These are phyloP conservation scores for Teunomyces stri DNA, from an alignment of 805 yeast genomes.

Conservation along the genomic window DNA sequence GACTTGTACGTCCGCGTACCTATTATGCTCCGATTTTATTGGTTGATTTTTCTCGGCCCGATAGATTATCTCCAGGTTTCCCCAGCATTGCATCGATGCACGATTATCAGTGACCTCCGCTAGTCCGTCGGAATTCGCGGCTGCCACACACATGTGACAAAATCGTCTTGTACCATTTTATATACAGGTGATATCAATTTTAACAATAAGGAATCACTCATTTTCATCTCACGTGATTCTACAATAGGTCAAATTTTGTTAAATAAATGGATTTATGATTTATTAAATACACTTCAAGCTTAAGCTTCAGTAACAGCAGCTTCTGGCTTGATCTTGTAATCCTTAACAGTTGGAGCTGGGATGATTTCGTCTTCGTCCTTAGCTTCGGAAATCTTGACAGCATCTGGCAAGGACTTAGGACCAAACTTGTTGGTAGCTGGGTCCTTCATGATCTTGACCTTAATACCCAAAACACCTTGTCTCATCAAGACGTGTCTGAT, in stretches of 20 bases:
- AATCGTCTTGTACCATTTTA: not conserved
- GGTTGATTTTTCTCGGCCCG: not conserved
- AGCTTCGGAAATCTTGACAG: conserved; percentile 88
- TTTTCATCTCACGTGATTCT: no score
- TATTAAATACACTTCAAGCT: not conserved
- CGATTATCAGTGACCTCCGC: not conserved
- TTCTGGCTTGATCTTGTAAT: conserved; percentile 48
- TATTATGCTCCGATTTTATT: not conserved
- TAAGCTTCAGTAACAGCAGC: conserved; percentile 29
- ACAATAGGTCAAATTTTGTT: no score
- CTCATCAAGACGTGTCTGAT: conserved; percentile 99
- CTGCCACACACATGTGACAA: not conserved
- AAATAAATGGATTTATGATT: not conserved
- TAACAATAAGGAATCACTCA: no score
- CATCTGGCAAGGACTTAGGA: conserved; percentile 93
- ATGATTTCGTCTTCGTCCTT: conserved; percentile 83
- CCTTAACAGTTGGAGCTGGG: conserved; percentile 78
- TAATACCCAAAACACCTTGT: conserved; percentile 99
- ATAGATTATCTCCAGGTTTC: not conserved
- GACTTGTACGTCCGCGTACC: not conserved
- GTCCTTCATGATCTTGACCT: conserved; percentile 99
- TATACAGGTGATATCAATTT: not conserved
- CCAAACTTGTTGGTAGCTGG: conserved; percentile 83
- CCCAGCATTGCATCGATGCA: not conserved
- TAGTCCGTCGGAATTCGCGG: not conserved